Evolutionary conservation across 2,329 filamentous ascomycete genomes (phyloP).

Genomic region (Fusarium liriodendri): DNA sequence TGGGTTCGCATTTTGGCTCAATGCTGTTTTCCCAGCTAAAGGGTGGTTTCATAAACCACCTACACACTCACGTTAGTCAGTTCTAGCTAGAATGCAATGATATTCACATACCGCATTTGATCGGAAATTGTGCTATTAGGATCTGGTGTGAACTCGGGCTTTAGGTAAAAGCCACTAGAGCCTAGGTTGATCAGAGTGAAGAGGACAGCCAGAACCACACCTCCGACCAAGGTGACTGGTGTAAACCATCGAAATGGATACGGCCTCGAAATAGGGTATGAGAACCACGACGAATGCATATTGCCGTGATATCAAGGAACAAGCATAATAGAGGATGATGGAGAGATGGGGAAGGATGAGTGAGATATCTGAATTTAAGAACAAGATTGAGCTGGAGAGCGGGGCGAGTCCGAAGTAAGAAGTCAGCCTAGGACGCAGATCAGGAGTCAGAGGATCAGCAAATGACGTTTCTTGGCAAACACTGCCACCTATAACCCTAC

Average conservation of each 20-base stretch:
- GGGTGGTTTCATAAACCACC: slow-evolving; percentile 27
- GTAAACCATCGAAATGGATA: slow-evolving; percentile 32
- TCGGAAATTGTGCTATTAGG: slow-evolving; percentile 7
- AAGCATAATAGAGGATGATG: not conserved
- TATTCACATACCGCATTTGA: not conserved
- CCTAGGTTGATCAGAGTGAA: slow-evolving; percentile 28
- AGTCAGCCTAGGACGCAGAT: not conserved
- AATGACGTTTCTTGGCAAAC: not conserved
- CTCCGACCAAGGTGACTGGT: not conserved
- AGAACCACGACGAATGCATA: slow-evolving; percentile 31
- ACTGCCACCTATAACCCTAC: not conserved
- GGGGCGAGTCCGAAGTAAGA: not conserved
- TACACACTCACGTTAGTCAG: not conserved
- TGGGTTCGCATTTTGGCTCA: slow-evolving; percentile 13
- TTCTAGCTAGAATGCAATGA: too few species aligned
- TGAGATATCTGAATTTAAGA: not conserved
- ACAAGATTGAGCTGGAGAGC: not conserved
- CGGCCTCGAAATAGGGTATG: slow-evolving; percentile 12
- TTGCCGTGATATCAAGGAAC: not conserved
- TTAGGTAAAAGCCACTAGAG: slow-evolving; percentile 21
- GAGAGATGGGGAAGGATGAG: not conserved
- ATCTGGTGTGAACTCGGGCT: slow-evolving; percentile 15
- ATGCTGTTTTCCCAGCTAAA: slow-evolving; percentile 22
- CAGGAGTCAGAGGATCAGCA: not conserved
- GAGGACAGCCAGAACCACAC: not conserved